These are phyloP conservation scores for Nitzschia putrida DNA, from an alignment of 108 stramenopile species.

Conservation along the genomic window DNA sequence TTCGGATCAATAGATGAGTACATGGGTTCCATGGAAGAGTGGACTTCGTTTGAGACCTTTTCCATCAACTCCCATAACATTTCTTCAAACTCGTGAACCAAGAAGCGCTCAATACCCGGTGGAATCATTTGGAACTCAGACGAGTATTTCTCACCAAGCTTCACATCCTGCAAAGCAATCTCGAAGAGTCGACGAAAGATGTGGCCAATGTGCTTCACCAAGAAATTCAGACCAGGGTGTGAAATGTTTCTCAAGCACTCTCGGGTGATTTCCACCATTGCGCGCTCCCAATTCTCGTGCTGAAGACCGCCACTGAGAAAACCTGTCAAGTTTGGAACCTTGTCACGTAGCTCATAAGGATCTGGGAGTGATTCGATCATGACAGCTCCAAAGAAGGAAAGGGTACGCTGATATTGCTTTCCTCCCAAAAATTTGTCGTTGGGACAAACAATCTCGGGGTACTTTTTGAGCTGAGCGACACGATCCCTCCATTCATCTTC, in stretches of 20 bases:
- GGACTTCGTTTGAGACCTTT: conserved; percentile 46
- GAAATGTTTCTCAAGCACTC: conserved; percentile 44
- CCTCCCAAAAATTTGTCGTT: conserved; percentile 68
- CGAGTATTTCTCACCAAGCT: conserved; percentile 40
- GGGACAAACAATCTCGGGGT: conserved; percentile 45
- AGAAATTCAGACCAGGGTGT: conserved; percentile 68
- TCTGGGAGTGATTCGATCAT: conserved; percentile 72
- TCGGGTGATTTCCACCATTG: conserved; percentile 54
- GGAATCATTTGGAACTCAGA: conserved; percentile 44
- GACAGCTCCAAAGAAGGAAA: conserved; percentile 46
- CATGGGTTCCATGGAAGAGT: conserved; percentile 60
- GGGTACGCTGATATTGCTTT: conserved; percentile 72
- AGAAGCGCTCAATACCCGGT: conserved; percentile 41
- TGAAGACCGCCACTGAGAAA: conserved; percentile 65
- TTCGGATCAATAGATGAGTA: conserved; percentile 61
- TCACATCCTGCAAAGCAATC: conserved; percentile 48
- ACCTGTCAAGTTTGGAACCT: conserved; percentile 62
- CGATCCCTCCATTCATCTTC: conserved; percentile 63
- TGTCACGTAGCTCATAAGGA: conserved; percentile 50
- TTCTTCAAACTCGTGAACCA: conserved; percentile 53
- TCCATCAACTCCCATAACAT: conserved; percentile 66
- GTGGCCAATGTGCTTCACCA: conserved; percentile 65
- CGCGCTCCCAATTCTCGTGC: conserved; percentile 75
- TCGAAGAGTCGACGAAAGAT: conserved; percentile 67
- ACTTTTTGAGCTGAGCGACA: conserved; percentile 39